Conservation (phyloP, 208 protist species). For the Kentomonas sorsogonicus region DNA sequence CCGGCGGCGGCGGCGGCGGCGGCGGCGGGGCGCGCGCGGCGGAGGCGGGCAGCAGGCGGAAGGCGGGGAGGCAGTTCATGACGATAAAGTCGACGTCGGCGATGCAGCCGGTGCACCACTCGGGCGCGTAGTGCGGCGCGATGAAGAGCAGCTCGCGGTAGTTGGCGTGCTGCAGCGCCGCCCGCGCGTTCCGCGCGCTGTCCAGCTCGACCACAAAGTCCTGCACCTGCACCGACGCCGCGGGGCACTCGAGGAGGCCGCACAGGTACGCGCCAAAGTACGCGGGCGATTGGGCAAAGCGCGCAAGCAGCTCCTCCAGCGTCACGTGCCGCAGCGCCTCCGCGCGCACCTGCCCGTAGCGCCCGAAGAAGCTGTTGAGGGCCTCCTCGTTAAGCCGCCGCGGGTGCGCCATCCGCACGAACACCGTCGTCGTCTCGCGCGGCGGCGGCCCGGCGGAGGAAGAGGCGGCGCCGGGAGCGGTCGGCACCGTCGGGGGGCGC, state of each 20-base stretch:
- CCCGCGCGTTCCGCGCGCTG: slow-evolving; percentile 57
- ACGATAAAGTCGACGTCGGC: slow-evolving; percentile 55
- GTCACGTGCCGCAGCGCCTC: slow-evolving; percentile 32
- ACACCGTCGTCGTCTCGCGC: background rate
- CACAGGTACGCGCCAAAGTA: slow-evolving; percentile 2
- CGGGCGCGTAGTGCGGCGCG: slow-evolving; percentile 41
- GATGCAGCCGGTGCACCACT: slow-evolving; percentile 39
- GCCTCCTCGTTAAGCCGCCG: slow-evolving; percentile 72
- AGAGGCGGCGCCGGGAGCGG: background rate
- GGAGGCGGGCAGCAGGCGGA: slow-evolving; percentile 13
- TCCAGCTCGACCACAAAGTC: slow-evolving; percentile 86
- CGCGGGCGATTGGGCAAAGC: slow-evolving; percentile 17
- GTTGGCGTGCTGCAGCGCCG: slow-evolving; percentile 62
- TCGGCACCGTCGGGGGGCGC: background rate
- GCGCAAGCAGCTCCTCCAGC: slow-evolving; percentile 17
- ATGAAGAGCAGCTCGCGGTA: slow-evolving; percentile 82
- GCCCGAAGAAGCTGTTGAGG: slow-evolving; percentile 85
- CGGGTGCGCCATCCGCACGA: slow-evolving; percentile 70
- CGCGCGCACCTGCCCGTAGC: slow-evolving; percentile 79
- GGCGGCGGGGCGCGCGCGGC: background rate
- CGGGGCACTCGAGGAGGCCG: slow-evolving; percentile 2
- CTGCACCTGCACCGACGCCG: slow-evolving; percentile 30
- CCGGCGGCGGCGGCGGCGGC: background rate
- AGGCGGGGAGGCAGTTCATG: slow-evolving; percentile 20
- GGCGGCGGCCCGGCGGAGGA: background rate